Conservation (phyloP, 164 flowering plant genomes). For the Kingdonia uniflora region DNA sequence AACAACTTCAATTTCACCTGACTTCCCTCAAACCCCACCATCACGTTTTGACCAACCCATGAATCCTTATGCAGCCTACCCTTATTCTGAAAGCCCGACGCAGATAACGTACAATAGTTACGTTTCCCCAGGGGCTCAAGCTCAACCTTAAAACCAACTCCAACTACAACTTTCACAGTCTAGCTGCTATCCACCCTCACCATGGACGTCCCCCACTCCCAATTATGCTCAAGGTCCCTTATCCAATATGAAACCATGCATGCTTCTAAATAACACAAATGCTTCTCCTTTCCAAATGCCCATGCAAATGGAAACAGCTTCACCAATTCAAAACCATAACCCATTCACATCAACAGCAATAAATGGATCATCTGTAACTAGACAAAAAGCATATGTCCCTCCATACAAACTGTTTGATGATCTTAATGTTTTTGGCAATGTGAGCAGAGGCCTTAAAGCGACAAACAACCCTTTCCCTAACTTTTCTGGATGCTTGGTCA, state of each 20-base stretch:
- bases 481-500: conserved; percentile 26
- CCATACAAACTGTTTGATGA: conserved; percentile 88
- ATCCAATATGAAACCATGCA: too few species aligned
- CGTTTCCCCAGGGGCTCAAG: conserved; percentile 81
- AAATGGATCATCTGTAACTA: conserved; percentile 22
- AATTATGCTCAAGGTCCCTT: too few species aligned
- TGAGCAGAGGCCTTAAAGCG: conserved; percentile 32
- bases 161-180: conserved; percentile 8
- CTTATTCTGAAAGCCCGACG: conserved; percentile 26
- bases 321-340: conserved; percentile 31
- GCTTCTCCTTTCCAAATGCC: conserved; percentile 11
- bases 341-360: conserved; percentile 31
- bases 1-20: too few species aligned
- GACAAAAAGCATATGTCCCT: conserved; percentile 65
- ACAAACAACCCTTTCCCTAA: conserved; percentile 8
- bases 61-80: conserved; percentile 22
- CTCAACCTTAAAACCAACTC: too few species aligned
- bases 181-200: conserved; percentile 72
- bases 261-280: conserved; percentile 8
- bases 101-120: conserved; percentile 42
- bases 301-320: conserved; percentile 7
- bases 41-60: conserved; percentile 20
- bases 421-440: conserved; percentile 60
- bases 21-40: conserved; percentile 5
- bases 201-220: conserved; percentile 45